phyloP scores from a whole-genome alignment of 164 flowering plant genomes.

The Dillenia turbinata region DNA sequence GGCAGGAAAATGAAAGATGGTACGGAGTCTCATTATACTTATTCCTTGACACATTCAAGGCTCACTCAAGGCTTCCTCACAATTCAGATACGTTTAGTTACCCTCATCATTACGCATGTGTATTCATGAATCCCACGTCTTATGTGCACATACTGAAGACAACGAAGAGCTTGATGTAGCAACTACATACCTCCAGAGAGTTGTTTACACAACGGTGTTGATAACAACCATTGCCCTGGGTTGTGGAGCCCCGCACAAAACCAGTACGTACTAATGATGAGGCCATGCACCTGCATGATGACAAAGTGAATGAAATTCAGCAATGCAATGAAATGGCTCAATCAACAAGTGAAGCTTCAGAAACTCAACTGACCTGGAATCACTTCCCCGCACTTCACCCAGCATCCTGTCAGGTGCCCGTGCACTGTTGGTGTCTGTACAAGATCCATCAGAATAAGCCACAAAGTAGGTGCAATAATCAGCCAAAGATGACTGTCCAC shows the following conservation, averaged over 20 bases:
- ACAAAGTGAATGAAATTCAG: background rate
- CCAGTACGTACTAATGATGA: conserved; percentile 94
- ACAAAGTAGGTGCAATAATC: conserved; percentile 98
- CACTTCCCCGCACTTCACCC: conserved; percentile 96
- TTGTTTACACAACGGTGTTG: conserved; percentile 89
- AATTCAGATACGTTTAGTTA: no score
- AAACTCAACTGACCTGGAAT: conserved; percentile 60
- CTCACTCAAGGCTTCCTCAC: no score
- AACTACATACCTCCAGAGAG: conserved; percentile 63
- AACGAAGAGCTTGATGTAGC: no score
- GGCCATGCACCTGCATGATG: conserved; percentile 79
- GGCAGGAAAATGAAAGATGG: no score
- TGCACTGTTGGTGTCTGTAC: conserved; percentile 92
- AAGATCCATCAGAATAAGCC: conserved; percentile 99
- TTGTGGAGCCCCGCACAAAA: conserved; percentile 87
- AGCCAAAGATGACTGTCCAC: conserved; percentile 97
- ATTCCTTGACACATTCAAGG: no score
- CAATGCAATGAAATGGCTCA: background rate
- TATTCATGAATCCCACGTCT: no score
- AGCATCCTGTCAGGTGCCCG: conserved; percentile 97
- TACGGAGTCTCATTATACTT: no score
- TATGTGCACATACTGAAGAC: no score
- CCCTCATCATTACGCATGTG: no score
- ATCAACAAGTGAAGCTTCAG: background rate
- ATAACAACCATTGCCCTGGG: conserved; percentile 99